phyloP scores from a whole-genome alignment of 2,329 filamentous ascomycete species.

The Ophiocordyceps camponoti-rufipedis region DNA sequence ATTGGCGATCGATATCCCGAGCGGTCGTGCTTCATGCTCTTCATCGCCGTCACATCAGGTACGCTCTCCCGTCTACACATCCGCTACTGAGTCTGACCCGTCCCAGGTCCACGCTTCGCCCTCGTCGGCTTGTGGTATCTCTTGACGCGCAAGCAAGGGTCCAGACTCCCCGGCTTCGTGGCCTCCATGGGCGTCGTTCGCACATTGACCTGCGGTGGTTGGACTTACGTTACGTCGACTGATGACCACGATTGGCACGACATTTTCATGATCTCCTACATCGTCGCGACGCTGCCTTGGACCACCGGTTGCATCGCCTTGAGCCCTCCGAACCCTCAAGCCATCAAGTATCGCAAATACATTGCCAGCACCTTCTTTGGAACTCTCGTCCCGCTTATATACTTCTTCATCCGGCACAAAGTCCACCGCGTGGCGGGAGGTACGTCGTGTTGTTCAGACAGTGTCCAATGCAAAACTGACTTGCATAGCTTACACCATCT shows the following conservation, averaged over 20 bases:
- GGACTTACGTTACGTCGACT: conserved; percentile 96
- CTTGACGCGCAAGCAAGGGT: conserved; percentile 59
- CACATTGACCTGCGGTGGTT: conserved; percentile 87
- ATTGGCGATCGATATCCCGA: conserved; percentile 97
- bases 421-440: conserved; percentile 86
- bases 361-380: conserved; percentile 75
- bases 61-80: conserved; percentile 9
- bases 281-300: conserved; percentile 89
- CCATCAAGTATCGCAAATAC: conserved; percentile 78
- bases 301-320: conserved; percentile 77
- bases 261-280: conserved; percentile 97
- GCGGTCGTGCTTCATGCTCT: conserved; percentile 89
- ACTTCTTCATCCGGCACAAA: conserved; percentile 98
- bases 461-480: conserved; percentile 3
- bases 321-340: conserved; percentile 66
- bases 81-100: background rate
- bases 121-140: conserved; percentile 87
- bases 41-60: conserved; percentile 92
- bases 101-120: conserved; percentile 65
- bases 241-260: conserved; percentile 98
- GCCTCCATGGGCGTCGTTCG: conserved; percentile 66
- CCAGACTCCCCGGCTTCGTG: conserved; percentile 63
- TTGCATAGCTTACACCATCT: conserved; percentile 72
- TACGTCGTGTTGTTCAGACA: conserved; percentile 24
- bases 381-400: conserved; percentile 74